A percentile compares a stretch with the other conserved stretches of the same genome.
These are phyloP conservation scores for Perkinsus olseni DNA, from an alignment of 169 alveolate genomes.

Conservation along the genomic window DNA sequence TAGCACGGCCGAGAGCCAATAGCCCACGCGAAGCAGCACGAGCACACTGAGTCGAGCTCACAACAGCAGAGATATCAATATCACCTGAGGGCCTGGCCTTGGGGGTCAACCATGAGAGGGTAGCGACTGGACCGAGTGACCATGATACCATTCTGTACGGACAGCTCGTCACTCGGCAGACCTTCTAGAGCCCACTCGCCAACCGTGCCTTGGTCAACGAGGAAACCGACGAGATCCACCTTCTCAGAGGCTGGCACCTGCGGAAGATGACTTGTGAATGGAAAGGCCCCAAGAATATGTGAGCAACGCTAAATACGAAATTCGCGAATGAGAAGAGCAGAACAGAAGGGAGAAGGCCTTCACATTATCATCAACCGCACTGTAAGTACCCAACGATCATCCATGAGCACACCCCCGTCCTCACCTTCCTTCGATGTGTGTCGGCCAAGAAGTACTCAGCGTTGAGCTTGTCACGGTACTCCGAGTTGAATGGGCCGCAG, in stretches of 20 bases:
- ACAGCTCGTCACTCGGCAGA: conserved; percentile 76
- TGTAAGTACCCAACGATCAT: too few species aligned
- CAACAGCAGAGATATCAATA: too few species aligned
- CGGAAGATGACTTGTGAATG: neutral
- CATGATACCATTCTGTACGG: conserved; percentile 76
- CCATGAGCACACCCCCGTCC: too few species aligned
- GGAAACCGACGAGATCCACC: conserved; percentile 51
- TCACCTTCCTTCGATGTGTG: neutral
- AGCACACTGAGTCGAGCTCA: too few species aligned
- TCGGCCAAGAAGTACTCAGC: conserved; percentile 75
- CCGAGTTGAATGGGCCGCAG: conserved; percentile 93
- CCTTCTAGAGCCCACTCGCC: conserved; percentile 83
- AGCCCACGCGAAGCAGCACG: too few species aligned
- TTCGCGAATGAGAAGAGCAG: neutral
- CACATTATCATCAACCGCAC: too few species aligned
- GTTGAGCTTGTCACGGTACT: conserved; percentile 77
- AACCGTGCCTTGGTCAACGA: conserved; percentile 84
- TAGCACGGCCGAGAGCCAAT: too few species aligned
- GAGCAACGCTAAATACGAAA: too few species aligned
- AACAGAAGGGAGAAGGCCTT: neutral
- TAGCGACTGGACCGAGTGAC: conserved; percentile 77
- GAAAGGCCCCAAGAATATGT: too few species aligned
- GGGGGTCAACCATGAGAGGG: conserved; percentile 81
- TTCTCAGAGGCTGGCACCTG: neutral
- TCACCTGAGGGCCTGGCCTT: conserved; percentile 61